Percentiles rank a stretch among this genome's conserved stretches.
These are phyloP conservation scores for Rhynchosporium agropyri DNA, from an alignment of 2,329 filamentous ascomycete species.

Conservation along the genomic window DNA sequence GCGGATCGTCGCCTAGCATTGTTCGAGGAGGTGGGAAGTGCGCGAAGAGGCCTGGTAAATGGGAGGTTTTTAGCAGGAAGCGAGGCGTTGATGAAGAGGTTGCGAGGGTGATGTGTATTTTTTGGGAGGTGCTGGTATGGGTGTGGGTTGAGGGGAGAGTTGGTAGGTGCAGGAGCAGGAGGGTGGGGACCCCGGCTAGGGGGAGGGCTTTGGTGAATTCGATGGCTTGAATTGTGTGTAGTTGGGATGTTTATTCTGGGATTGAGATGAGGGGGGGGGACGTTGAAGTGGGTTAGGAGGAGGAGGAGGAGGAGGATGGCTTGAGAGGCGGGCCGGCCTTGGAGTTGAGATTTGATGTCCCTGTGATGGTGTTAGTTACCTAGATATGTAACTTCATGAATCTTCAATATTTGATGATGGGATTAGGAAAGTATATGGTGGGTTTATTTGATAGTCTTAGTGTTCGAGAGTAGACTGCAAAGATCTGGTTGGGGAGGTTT, in stretches of 20 bases:
- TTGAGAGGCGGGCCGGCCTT: conserved; percentile 40
- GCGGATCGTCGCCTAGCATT: conserved; percentile 80
- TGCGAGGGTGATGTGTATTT: conserved; percentile 79
- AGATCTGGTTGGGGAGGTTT: too few relatives aligned
- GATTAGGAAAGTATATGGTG: too few relatives aligned
- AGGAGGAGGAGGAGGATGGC: conserved; percentile 64
- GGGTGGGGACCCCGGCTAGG: conserved; percentile 72
- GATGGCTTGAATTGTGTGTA: conserved; percentile 65
- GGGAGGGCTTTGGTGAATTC: conserved; percentile 73
- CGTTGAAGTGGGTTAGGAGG: conserved; percentile 67
- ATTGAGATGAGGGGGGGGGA: conserved; percentile 64
- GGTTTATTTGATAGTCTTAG: too few relatives aligned
- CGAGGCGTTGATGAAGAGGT: conserved; percentile 60
- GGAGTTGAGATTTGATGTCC: conserved; percentile 82
- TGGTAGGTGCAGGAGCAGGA: conserved; percentile 53
- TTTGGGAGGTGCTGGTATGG: conserved; percentile 42
- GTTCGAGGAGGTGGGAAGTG: conserved; percentile 68
- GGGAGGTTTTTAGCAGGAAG: conserved; percentile 45
- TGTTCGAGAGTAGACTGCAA: too few relatives aligned
- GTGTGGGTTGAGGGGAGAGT: conserved; percentile 47
- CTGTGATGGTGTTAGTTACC: too few relatives aligned
- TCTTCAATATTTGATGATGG: too few relatives aligned
- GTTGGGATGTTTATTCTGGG: conserved; percentile 62
- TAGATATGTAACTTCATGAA: too few relatives aligned
- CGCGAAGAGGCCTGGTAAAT: conserved; percentile 59